phyloP scores from a whole-genome alignment of 768 basidiomycete genomes.

The Mycena filopes region DNA sequence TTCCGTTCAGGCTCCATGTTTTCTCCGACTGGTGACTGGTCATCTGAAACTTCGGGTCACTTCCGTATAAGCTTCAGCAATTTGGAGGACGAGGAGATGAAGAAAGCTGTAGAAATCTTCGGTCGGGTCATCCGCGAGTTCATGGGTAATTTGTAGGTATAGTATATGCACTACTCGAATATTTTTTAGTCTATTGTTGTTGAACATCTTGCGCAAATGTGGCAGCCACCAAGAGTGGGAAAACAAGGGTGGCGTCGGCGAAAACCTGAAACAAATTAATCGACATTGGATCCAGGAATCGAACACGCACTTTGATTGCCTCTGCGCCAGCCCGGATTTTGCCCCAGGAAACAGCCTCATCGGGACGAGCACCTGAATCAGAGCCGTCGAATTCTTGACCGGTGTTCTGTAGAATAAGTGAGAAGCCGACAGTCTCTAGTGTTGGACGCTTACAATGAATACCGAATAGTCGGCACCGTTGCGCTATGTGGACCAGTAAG shows the following conservation, averaged over 20 bases:
- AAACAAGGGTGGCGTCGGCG: conserved; percentile 97
- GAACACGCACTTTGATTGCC: conserved; percentile 73
- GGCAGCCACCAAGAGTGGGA: conserved; percentile 94
- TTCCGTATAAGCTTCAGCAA: conserved; percentile 69
- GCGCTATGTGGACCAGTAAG: conserved; percentile 61
- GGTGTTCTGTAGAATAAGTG: conserved; percentile 74
- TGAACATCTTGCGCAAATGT: conserved; percentile 77
- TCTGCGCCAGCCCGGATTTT: conserved; percentile 92
- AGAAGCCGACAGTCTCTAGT: background rate
- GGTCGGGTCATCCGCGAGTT: conserved; percentile 56
- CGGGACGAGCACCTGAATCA: conserved; percentile 95
- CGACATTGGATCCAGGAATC: background rate
- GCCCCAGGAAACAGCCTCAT: conserved; percentile 98
- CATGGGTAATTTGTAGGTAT: conserved; percentile 38
- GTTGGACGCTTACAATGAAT: conserved; percentile 74
- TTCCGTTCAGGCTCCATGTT: conserved; percentile 52
- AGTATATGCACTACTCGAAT: background rate
- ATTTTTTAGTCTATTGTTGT: background rate
- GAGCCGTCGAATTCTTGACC: conserved; percentile 99
- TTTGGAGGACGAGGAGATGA: conserved; percentile 55
- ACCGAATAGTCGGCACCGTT: conserved; percentile 99
- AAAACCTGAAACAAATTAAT: conserved; percentile 62
- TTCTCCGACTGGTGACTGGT: conserved; percentile 41
- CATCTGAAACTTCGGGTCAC: conserved; percentile 51
- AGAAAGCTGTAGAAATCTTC: conserved; percentile 60